These are phyloP conservation scores for Colletotrichum chlorophyti DNA, from an alignment of 2,329 filamentous ascomycete genomes.

Conservation along the genomic window DNA sequence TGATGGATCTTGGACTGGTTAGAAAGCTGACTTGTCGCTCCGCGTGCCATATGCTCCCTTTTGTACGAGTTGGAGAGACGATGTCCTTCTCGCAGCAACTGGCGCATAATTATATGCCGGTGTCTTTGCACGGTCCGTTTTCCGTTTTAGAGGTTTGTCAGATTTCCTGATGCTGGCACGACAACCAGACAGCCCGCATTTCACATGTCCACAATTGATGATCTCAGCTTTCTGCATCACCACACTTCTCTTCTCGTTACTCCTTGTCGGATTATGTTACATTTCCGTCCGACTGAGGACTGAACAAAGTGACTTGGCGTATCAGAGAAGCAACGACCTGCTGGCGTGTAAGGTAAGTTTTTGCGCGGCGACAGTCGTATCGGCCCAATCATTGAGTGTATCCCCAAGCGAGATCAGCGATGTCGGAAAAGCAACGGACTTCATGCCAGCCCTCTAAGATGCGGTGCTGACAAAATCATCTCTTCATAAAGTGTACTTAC, in stretches of 20 bases:
- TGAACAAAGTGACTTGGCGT: neutral
- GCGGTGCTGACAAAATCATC: slow-evolving; percentile 19
- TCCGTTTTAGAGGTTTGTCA: slow-evolving; percentile 57
- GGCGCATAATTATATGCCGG: slow-evolving; percentile 56
- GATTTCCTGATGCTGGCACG: slow-evolving; percentile 60
- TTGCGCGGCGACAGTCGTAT: too few species aligned
- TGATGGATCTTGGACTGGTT: slow-evolving; percentile 33
- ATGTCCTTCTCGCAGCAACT: slow-evolving; percentile 41
- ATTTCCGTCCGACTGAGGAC: slow-evolving; percentile 1
- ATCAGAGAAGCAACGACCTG: slow-evolving; percentile 33
- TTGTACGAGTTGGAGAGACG: too few species aligned
- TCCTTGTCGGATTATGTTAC: neutral
- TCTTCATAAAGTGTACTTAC: too few species aligned
- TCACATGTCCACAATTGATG: slow-evolving; percentile 41
- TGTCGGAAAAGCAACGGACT: neutral
- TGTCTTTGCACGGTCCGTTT: slow-evolving; percentile 56
- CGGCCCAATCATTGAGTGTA: slow-evolving; percentile 52
- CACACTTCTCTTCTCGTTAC: neutral
- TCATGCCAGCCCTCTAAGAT: too few species aligned
- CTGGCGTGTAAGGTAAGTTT: too few species aligned
- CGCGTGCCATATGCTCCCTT: neutral
- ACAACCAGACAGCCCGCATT: slow-evolving; percentile 56
- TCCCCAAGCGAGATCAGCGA: neutral
- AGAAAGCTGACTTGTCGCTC: neutral
- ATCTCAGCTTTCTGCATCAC: neutral